phyloP scores from a whole-genome alignment of 148 eudicot genomes.

The Selenicereus undatus region DNA sequence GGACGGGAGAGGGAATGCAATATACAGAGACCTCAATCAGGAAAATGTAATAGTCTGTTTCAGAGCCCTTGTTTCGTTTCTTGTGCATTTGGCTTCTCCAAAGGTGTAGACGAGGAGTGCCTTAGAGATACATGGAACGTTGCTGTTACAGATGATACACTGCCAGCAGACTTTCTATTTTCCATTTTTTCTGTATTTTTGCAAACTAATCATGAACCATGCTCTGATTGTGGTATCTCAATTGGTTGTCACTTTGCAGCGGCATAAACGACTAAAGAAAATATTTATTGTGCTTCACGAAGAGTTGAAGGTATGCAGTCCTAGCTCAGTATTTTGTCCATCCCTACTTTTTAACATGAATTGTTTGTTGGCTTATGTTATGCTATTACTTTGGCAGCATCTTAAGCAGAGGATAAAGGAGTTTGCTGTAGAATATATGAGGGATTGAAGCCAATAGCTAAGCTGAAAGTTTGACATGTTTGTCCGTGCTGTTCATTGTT shows the following conservation, averaged over 20 bases:
- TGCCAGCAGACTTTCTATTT: background rate
- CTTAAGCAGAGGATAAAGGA: slow-evolving; percentile 79
- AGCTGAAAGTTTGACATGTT: background rate
- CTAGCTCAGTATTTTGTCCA: background rate
- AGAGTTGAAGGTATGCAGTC: slow-evolving; percentile 63
- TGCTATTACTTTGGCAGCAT: slow-evolving; percentile 42
- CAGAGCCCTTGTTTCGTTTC: background rate
- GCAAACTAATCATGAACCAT: background rate
- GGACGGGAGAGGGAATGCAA: background rate
- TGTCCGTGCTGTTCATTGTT: slow-evolving; percentile 2
- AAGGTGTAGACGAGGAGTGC: background rate
- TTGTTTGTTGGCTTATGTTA: background rate
- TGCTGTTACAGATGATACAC: background rate
- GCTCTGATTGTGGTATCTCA: background rate
- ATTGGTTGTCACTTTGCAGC: slow-evolving; percentile 48
- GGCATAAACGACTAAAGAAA: slow-evolving; percentile 76
- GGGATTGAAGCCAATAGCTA: slow-evolving; percentile 31
- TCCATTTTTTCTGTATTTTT: background rate
- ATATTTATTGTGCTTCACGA: slow-evolving; percentile 89
- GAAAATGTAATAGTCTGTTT: background rate
- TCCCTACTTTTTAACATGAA: background rate
- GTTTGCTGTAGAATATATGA: slow-evolving; percentile 42
- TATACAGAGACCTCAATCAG: no score
- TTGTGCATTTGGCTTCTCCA: background rate
- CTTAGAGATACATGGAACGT: background rate